Evolutionary conservation across 306 rosid species (phyloP), one percentile per base, ranked within the genome.

Genomic region (Inga laurina): DNA sequence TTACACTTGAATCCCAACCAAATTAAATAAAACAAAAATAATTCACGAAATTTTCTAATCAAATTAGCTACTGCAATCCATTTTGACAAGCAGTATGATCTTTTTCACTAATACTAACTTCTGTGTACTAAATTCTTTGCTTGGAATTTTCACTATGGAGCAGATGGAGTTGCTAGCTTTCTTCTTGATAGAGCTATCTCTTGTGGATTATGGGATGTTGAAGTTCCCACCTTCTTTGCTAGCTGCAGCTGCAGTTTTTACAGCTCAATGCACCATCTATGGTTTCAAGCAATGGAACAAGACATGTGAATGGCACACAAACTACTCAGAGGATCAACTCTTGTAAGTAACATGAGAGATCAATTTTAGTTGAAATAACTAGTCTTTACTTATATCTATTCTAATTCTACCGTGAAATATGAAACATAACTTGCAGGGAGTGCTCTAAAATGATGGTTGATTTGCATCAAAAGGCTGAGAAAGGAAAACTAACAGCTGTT

Each of bases 221-320:
- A 90, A 91, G 86, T 96, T 86, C 81, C 87, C 92, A 34, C 97
- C 98, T 43, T 96, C 99, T 71, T 54, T 90, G 65, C 66, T 92
- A 32, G 97, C 99, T 37, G 99, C 97, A 11, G 88, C 97, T 30
- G 99, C 99, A 44, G 90, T 90, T 65, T 94, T 92, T 39, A 73
- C 98, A 7, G 94, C 98, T 66, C 97, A 92, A n/a, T 92, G 93
- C 74, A 74, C 93, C 30, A 81, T 87, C 30, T 73, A 82, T 82
- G 90, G 98, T 24, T 65, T 88, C 82, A 83, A 75, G 86, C 93
- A 87, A 82, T 96, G 99, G 99, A 90, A 81, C 64, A 86, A 87
- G 86, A 96, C 99, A 57, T 91, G 97, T 66, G 97, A 94, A 82
- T 90, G 94, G 92, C 99, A 96, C 76, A 84, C 97, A 10, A 91